Evolutionary conservation across 1,139 yeast genomes (phyloP), one percentile per base, ranked within the genome.

Genomic region (Nadsonia starkeyi-henricii): DNA sequence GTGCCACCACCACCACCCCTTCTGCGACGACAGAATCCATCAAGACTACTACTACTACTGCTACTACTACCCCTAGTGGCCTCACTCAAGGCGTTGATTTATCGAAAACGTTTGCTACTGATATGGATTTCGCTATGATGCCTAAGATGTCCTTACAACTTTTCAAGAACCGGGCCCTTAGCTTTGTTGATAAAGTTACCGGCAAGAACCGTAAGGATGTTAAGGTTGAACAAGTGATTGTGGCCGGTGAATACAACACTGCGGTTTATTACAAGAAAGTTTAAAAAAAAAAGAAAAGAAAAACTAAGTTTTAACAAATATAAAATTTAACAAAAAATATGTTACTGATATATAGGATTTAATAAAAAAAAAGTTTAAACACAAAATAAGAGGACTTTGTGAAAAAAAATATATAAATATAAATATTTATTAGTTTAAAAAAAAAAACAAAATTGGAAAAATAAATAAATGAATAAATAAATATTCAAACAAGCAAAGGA

Each of bases 151-250:
- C 15, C 4, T 33, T 33, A 33, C 39, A 33, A 15, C 12, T 33
- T 7, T 9, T 33, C 17, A 12, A 33, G 17, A 33, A 33, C 17
- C 17, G 4, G 39, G 5, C 39, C 3, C 17, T 33, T 33, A 7
- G 17, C 15, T 33, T 33, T n/a, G 12, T 13, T 5, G 39, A 33
- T 33, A 33, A 33, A 15, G 4, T 12, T 12, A 13, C 5, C 15
- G 17, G 17, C 12, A 39, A 43, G n/a, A 44, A 47, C 33, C 19
- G 43, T n/a, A 19, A 42, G 15, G 48, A 45, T 1, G 42, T 13
- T 7, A 43, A 42, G 37, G 49, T 47, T n/a, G 41, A 44, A 30
- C 49, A 47, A 44, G 20, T 21, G 28, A 44, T 47, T 47, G 41
- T 30, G 15, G 46, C 49, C 2, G 49, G 49, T 9, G 49, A 47